Evolutionary conservation across 169 alveolate species (phyloP).

Genomic region (Plasmodium fragile): DNA sequence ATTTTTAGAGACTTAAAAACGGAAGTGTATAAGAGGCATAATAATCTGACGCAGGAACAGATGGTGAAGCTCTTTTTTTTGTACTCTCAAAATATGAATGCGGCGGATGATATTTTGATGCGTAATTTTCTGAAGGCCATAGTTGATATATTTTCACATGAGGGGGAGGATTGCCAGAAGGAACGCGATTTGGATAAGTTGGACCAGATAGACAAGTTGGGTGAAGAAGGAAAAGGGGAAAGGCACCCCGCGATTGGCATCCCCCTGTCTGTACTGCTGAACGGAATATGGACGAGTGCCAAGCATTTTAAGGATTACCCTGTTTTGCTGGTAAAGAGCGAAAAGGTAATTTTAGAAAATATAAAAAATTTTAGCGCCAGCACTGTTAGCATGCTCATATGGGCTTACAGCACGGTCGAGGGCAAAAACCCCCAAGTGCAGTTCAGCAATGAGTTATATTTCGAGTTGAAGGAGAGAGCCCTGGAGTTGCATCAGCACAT

Average conservation of each 20-base stretch:
- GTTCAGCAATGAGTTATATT: slow-evolving; percentile 29
- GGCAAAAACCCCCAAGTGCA: slow-evolving; percentile 25
- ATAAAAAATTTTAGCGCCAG: slow-evolving; percentile 33
- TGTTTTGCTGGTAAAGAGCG: slow-evolving; percentile 43
- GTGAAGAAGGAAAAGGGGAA: neutral
- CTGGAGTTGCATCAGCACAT: slow-evolving; percentile 4
- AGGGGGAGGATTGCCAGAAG: neutral
- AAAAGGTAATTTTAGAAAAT: slow-evolving; percentile 34
- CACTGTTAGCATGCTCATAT: slow-evolving; percentile 68
- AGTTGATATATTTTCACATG: slow-evolving; percentile 12
- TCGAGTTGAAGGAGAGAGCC: slow-evolving; percentile 56
- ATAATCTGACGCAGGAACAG: slow-evolving; percentile 40
- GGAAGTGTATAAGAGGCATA: slow-evolving; percentile 56
- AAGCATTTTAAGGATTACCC: slow-evolving; percentile 68
- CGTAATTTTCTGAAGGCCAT: slow-evolving; percentile 10
- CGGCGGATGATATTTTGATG: slow-evolving; percentile 51
- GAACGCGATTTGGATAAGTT: neutral
- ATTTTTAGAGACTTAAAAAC: slow-evolving; percentile 47
- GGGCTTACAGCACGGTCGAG: slow-evolving; percentile 73
- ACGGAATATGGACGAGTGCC: slow-evolving; percentile 70
- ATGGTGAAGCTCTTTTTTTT: slow-evolving; percentile 40
- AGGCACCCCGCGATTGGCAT: neutral
- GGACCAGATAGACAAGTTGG: neutral
- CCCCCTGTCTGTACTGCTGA: slow-evolving; percentile 45
- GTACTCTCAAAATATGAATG: slow-evolving; percentile 58